Conservation (phyloP, 495 filamentous ascomycete genomes). For the Penicillium soppii region DNA sequence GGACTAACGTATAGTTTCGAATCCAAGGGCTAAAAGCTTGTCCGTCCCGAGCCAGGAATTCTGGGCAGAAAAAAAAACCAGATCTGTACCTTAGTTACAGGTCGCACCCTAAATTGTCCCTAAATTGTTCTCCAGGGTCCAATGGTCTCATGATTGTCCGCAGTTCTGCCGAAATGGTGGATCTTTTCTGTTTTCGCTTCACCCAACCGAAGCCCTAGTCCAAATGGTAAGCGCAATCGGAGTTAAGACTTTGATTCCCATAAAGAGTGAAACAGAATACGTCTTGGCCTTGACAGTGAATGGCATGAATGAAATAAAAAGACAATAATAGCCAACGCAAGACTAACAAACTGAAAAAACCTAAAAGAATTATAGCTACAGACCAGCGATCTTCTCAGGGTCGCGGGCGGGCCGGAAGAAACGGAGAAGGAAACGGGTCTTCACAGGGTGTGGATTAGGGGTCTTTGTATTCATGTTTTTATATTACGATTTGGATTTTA, state of each 20-base stretch:
- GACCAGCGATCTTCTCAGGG: conserved; percentile 19
- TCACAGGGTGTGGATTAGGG: conserved; percentile 28
- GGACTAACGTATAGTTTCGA: no score
- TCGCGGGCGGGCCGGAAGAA: conserved; percentile 25
- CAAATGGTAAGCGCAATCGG: conserved; percentile 12
- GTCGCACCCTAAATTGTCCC: background rate
- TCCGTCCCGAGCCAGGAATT: background rate
- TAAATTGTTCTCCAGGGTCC: background rate
- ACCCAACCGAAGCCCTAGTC: conserved; percentile 30
- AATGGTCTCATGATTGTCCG: conserved; percentile 13
- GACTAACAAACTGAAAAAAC: background rate
- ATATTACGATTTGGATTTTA: no score
- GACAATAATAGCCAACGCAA: background rate
- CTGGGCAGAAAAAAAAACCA: background rate
- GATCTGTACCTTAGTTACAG: background rate
- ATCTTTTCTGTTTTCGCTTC: conserved; percentile 19
- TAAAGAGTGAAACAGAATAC: background rate
- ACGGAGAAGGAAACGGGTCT: conserved; percentile 30
- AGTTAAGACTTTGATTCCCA: background rate
- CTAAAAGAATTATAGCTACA: background rate
- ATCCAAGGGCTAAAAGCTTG: conserved; percentile 7
- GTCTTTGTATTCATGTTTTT: conserved; percentile 13
- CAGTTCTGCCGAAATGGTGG: conserved; percentile 25
- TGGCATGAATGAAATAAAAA: background rate
- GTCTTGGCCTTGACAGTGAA: no score